Base-by-base conservation (phyloP, 164 flowering plant genomes). In the Vitis riparia region DNA sequence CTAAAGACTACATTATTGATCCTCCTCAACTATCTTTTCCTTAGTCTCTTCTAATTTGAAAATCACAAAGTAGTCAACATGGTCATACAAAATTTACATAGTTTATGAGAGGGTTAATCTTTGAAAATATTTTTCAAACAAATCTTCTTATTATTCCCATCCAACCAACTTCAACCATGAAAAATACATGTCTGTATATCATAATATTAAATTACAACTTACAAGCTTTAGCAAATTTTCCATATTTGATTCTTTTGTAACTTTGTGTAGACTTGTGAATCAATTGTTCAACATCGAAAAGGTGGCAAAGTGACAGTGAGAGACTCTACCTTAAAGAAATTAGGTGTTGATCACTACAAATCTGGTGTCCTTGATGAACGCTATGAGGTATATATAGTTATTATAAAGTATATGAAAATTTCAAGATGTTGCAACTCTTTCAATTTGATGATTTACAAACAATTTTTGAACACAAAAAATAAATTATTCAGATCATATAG, bases 221-320 rank as follows among this genome's bases (percentile, higher is more conserved):
- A 2, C 44, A 37, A 37, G 44, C 44, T 37, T 37, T 37, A 37
- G 7, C 44, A 3, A 37, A 37, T 5, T 37, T 37, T 37, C 7
- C 44, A 37, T 37, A 3, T 37, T 0, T 37, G 0, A 37, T 37
- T 37, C 44, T 37, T 44, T 10, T 29, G 44, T 52, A 17, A 4
- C 15, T 17, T 30, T 76, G 44, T 63, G 74, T 75, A 93, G 98
- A 87, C 92, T 0, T 91, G 97, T 79, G 97, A 93, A 77, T 82
- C 89, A 3, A 95, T 95, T 0, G 88, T 84, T 50, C 94, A 93
- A 64, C 92, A 90, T n/a, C 65, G 91, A 53, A 91, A 89, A 81
- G 83, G 84, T 3, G 97, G 95, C 0, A 90, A 81, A 75, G 90
- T 77, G 0, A 82, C 87, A 1, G 89, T 86, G 56, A 82, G 79